Evolutionary conservation across 768 basidiomycete genomes (phyloP).

Genomic region (Boletus tomentosulus): DNA sequence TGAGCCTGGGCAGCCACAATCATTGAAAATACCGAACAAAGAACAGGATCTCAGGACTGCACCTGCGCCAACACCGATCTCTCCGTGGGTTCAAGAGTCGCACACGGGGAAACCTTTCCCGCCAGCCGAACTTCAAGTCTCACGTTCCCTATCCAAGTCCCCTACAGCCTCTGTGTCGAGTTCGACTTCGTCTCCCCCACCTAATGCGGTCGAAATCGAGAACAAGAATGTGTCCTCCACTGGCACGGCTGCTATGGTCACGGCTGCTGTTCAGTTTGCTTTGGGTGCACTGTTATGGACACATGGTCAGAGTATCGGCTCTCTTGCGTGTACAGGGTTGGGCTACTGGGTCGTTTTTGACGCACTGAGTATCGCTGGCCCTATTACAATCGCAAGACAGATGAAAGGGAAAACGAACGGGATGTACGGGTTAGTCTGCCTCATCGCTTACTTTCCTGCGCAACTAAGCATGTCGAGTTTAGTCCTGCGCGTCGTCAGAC

Average conservation of each 20-base stretch:
- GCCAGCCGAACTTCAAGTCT: conserved; percentile 4
- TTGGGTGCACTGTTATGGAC: conserved; percentile 84
- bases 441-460: conserved; percentile 18
- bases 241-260: conserved; percentile 18
- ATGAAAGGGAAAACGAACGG: conserved; percentile 32
- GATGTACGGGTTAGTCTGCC: conserved; percentile 58
- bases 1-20: conserved; percentile 52
- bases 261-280: conserved; percentile 46
- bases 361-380: conserved; percentile 68
- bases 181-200: conserved; percentile 3
- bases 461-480: not conserved
- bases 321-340: conserved; percentile 81
- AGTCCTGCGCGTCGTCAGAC: conserved; percentile 69
- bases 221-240: conserved; percentile 18
- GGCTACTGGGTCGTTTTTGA: conserved; percentile 98
- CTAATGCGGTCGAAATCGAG: not conserved
- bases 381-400: conserved; percentile 32
- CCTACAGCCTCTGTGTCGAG: conserved; percentile 14
- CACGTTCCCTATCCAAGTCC: conserved; percentile 24
- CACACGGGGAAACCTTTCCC: conserved; percentile 5
- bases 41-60: conserved; percentile 47
- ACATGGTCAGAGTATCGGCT: conserved; percentile 81
- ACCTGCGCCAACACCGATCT: conserved; percentile 57
- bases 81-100: conserved; percentile 65
- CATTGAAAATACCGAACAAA: conserved; percentile 10